These are phyloP conservation scores for Fraxinus anomala DNA, from an alignment of 257 asterid species.

Conservation along the genomic window DNA sequence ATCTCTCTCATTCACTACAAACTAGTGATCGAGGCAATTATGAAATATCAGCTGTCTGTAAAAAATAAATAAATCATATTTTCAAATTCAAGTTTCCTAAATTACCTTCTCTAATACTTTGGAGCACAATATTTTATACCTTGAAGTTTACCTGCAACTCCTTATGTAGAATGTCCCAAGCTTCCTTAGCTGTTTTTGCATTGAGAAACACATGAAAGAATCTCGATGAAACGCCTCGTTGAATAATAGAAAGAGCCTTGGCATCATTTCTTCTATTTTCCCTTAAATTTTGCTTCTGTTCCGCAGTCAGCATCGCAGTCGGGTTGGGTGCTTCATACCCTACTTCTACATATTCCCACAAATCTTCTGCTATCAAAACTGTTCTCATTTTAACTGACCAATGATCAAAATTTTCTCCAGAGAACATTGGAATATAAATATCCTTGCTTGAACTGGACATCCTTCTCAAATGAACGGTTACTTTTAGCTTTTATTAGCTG, in stretches of 20 bases:
- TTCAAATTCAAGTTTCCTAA: background rate
- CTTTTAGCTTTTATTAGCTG: background rate
- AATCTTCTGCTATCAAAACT: constrained; percentile 4
- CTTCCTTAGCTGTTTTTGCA: constrained; percentile 20
- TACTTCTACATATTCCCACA: constrained; percentile 19
- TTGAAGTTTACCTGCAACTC: constrained; percentile 4
- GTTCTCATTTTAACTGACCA: constrained; percentile 21
- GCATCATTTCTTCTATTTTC: background rate
- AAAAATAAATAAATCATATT: background rate
- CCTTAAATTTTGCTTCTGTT: background rate
- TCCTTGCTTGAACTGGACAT: constrained; percentile 9
- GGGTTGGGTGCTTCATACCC: background rate
- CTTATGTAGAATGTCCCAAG: constrained; percentile 26
- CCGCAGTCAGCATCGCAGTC: background rate
- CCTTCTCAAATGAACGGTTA: background rate
- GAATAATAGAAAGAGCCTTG: constrained; percentile 19
- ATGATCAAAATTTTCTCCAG: background rate
- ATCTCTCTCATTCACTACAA: background rate
- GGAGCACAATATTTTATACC: background rate
- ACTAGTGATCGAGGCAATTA: background rate
- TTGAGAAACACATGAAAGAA: background rate
- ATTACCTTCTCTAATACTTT: background rate
- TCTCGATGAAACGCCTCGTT: background rate
- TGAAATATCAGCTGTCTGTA: background rate
- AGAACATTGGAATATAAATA: background rate